Base-by-base conservation (phyloP, 306 rosid genomes). In the Ochetophila trinervis region DNA sequence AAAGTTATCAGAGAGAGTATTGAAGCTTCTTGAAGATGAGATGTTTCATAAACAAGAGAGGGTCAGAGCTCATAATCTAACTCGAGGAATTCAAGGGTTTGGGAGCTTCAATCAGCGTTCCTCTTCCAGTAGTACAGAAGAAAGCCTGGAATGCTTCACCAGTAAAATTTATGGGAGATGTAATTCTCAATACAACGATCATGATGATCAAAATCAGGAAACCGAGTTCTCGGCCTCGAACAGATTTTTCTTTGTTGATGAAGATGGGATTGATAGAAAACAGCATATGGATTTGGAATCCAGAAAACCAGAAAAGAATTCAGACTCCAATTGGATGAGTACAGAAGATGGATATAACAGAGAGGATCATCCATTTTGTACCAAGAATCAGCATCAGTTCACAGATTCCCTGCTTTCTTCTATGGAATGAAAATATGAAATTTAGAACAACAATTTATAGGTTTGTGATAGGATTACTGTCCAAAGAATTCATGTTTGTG, bases 41-140 rank as follows among this genome's bases (percentile, higher is more conserved):
- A 73, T 54, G 16, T 73, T 82, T 65, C 65, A 67, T 13, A 75
- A 19, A 66, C 82, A 82, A 75, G 90, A 88, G 71, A 85, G 97
- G 53, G 72, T 49, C 50, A 80, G 56, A 75, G 85, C 85, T 47
- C 83, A 83, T 1, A 56, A 73, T 30, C 77, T 82, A 40, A 85
- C 79, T 24, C 71, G 61, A 14, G 95, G 90, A 63, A 87, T 90
- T 48, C 27, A 82, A 80, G 92, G 95, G 21, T 90, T 83, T 9
- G 97, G 97, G 63, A 90, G 85, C 86, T 77, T 85, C 51, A 67
- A 44, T 70, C 66, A 18, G 14, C 71, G 60, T 30, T 64, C 72
- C 60, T 78, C 79, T 63, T 51, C 74, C 15, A 20, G 5, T 14
- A 20, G 5, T 14, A 24, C 13, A 19, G 69, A 76, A 17, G 76